These are phyloP conservation scores for Candida easanensis DNA, from an alignment of 805 yeast species.

Conservation along the genomic window DNA sequence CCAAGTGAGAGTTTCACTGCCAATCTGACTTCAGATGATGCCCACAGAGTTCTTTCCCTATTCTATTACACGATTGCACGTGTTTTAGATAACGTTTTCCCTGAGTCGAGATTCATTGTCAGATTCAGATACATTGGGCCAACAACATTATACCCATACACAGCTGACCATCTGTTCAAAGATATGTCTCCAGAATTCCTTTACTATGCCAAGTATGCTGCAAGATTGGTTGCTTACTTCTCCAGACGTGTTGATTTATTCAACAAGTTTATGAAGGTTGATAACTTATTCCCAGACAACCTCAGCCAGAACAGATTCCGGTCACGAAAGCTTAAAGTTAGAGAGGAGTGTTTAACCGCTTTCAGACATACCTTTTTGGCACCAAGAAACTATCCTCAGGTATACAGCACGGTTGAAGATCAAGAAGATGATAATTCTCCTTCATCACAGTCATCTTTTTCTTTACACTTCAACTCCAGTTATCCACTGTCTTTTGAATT, in stretches of 20 bases:
- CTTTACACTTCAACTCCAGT: conserved; percentile 15
- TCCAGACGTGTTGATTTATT: conserved; percentile 23
- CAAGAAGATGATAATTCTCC: neutral
- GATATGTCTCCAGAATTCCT: conserved; percentile 11
- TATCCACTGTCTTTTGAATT: conserved; percentile 15
- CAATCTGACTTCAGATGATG: conserved; percentile 4
- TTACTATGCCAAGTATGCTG: conserved; percentile 17
- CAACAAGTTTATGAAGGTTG: conserved; percentile 21
- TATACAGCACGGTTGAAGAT: neutral
- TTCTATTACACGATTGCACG: conserved; percentile 16
- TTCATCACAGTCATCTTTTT: conserved; percentile 8
- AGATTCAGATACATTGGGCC: conserved; percentile 27
- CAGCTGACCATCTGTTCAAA: conserved; percentile 5
- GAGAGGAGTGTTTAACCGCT: conserved; percentile 15
- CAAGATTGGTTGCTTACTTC: conserved; percentile 21
- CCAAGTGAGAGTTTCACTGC: conserved; percentile 21
- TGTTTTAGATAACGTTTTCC: conserved; percentile 25
- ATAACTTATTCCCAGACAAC: conserved; percentile 21
- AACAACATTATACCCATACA: conserved; percentile 21
- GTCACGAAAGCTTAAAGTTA: conserved; percentile 21
- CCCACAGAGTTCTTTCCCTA: conserved; percentile 19
- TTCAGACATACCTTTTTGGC: conserved; percentile 16
- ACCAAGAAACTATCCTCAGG: conserved; percentile 24
- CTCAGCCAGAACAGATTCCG: conserved; percentile 16
- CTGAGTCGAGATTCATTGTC: conserved; percentile 21